Base-by-base conservation (phyloP, 495 filamentous ascomycete genomes). In the Penicillium turbatum region DNA sequence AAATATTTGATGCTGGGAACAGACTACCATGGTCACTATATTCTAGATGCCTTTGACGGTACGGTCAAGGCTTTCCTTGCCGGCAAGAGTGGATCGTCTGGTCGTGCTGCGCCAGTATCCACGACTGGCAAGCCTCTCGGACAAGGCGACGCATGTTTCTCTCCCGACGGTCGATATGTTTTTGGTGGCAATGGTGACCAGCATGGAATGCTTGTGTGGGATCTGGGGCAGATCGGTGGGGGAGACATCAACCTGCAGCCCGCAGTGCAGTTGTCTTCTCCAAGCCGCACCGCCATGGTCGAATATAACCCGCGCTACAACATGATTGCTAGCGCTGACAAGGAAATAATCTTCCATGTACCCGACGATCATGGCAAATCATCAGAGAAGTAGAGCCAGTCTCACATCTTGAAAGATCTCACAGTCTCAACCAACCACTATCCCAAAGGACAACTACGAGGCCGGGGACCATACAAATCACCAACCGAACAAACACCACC, bases 231-330 rank as follows among this genome's bases (percentile, higher is more conserved):
- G 16, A 61, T 79, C 5, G 73, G 72, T 13, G 77, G 81, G 26
- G 40, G 64, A 4, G 68, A 68, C 35, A 81, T 82, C 61, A 69
- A 79, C 15, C 60, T 95, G 45, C 80, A 85, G 47, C 89, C 92
- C 6, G 69, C 76, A 44, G 68, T 76, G 52, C 79, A 79, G 19
- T 61, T 96, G 44, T 82, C 86, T 13, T 80, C 87, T 41, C 81
- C 81, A 58, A 80, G 82, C 31, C 79, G 82, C 60, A 83, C 83
- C 8, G 85, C 85, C 1, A 76, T 95, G 9, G 81, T 97, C 44
- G 88, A 88, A 39, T 92, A 88, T 65, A 97, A 96, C 70, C 95
- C 90, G 6, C 79, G 89, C 39, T 90, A 84, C 70, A 95, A 97
- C 68, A 83, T 97, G 77, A 74, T 96, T 55, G 90, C 87, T 13